phyloP scores from a whole-genome alignment of 169 alveolate species.

The Plasmodium gallinaceum region DNA sequence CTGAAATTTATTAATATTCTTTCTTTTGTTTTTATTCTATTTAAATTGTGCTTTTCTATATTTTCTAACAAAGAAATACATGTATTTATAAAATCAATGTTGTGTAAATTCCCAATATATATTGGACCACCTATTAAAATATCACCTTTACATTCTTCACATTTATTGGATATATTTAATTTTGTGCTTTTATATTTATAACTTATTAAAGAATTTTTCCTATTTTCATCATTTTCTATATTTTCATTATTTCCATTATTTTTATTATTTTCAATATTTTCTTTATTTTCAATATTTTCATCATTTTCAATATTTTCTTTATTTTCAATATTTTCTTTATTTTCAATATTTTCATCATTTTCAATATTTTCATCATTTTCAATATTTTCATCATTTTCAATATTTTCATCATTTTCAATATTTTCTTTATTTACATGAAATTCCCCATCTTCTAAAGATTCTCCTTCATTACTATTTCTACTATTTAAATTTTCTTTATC shows the following conservation, averaged over 20 bases:
- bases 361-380: neutral
- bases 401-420: conserved; percentile 9
- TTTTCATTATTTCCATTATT: conserved; percentile 9
- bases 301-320: neutral
- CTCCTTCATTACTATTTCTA: neutral
- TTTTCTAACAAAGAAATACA: conserved; percentile 65
- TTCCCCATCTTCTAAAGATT: conserved; percentile 11
- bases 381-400: neutral
- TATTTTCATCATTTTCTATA: neutral
- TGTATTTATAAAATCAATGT: conserved; percentile 80
- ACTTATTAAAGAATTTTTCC: neutral
- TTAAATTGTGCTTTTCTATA: conserved; percentile 38
- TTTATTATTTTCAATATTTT: neutral
- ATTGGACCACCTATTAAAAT: conserved; percentile 88
- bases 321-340: neutral
- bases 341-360: neutral
- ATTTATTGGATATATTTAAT: conserved; percentile 76
- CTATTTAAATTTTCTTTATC: neutral
- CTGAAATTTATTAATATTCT: conserved; percentile 68
- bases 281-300: conserved; percentile 9
- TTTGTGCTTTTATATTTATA: conserved; percentile 40
- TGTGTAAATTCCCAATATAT: conserved; percentile 86
- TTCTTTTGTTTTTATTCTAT: conserved; percentile 50
- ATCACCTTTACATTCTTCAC: conserved; percentile 88
- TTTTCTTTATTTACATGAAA: neutral